Conservation (phyloP, 2,329 filamentous ascomycete genomes). For the Colletotrichum noveboracense region DNA sequence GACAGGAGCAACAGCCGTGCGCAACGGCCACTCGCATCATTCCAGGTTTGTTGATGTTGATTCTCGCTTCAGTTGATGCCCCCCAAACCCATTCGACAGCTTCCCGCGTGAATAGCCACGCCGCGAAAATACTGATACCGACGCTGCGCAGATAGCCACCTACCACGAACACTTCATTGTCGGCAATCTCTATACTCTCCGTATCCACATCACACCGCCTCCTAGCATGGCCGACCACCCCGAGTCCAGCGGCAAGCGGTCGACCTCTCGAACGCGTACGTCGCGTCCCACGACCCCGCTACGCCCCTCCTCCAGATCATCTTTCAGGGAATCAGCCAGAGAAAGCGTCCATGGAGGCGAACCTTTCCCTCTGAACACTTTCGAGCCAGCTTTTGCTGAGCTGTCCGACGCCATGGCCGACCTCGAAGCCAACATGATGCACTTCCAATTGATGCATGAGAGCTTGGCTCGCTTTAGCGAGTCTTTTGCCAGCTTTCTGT, state of each 20-base stretch:
- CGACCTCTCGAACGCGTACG: constrained; percentile 65
- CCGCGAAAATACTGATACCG: not conserved
- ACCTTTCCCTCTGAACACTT: constrained; percentile 74
- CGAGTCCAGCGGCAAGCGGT: constrained; percentile 41
- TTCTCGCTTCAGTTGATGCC: not conserved
- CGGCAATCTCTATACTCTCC: not conserved
- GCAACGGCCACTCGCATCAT: not conserved
- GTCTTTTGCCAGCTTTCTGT: constrained; percentile 93
- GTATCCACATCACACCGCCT: not conserved
- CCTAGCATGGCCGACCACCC: constrained; percentile 25
- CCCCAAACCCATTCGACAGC: constrained; percentile 25
- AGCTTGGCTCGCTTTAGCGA: constrained; percentile 92
- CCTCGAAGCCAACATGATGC: constrained; percentile 96
- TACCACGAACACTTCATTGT: not conserved
- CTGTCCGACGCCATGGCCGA: constrained; percentile 93
- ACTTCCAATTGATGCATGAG: constrained; percentile 96
- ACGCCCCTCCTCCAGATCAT: constrained; percentile 87
- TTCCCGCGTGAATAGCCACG: not conserved
- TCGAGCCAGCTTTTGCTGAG: constrained; percentile 93
- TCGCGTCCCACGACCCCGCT: constrained; percentile 92
- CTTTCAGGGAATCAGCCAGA: constrained; percentile 78
- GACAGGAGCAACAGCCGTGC: not conserved
- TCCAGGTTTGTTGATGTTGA: not conserved
- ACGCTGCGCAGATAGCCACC: not conserved
- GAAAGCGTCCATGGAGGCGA: constrained; percentile 52